A percentile compares a stretch with the other conserved stretches of the same genome.
These are phyloP conservation scores for Paramecium sonneborni DNA, from an alignment of 73 alveolate species.

Conservation along the genomic window DNA sequence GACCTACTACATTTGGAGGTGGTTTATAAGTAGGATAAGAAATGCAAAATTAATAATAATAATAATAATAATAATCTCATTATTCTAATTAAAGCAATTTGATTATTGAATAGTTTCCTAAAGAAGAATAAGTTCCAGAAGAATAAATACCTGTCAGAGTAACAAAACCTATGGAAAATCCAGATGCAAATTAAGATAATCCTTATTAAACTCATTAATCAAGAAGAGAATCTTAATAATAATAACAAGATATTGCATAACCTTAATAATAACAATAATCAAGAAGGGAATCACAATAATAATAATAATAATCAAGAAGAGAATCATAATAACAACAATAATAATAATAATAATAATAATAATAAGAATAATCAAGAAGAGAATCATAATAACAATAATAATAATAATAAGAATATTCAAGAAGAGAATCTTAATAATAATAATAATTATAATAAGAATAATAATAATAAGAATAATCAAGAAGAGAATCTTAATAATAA, in stretches of 20 bases:
- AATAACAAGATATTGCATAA: neutral
- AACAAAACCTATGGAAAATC: conserved; percentile 4
- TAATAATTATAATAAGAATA: neutral
- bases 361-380: neutral
- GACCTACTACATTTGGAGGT: conserved; percentile 44
- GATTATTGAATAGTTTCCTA: neutral
- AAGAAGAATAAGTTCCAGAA: neutral
- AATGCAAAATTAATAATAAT: neutral
- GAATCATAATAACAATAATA: neutral
- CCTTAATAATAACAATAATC: no score
- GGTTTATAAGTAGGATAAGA: neutral
- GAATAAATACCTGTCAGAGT: neutral
- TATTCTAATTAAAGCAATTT: neutral
- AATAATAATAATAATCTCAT: neutral
- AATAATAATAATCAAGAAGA: neutral
- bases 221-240: neutral
- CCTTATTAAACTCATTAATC: neutral
- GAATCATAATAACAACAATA: neutral
- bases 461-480: neutral
- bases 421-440: neutral
- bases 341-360: neutral
- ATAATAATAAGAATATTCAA: neutral
- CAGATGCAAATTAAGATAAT: neutral
- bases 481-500: neutral
- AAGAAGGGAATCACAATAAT: neutral